Evolutionary conservation across 192 early-diverging fungal genomes (phyloP).

Genomic region (Entomortierella beljakovae): DNA sequence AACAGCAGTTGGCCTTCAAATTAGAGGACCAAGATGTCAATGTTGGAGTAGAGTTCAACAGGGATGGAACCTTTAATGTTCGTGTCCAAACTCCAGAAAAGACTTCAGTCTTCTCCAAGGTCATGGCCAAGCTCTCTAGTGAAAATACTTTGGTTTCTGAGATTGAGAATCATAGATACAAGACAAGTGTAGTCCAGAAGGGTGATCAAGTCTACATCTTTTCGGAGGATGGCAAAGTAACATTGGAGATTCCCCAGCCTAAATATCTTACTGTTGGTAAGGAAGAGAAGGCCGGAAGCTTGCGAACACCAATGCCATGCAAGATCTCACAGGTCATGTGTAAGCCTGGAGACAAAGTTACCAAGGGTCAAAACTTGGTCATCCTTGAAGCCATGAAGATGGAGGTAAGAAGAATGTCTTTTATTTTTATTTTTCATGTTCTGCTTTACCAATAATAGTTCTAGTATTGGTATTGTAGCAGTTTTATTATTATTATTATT

Average conservation of each 20-base stretch:
- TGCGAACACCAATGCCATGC: conserved; percentile 97
- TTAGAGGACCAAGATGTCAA: conserved; percentile 52
- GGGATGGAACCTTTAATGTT: conserved; percentile 56
- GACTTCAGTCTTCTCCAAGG: conserved; percentile 50
- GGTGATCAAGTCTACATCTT: conserved; percentile 56
- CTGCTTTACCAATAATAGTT: not conserved
- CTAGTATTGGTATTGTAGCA: too few relatives aligned
- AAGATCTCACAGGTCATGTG: conserved; percentile 87
- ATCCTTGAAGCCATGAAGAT: conserved; percentile 99
- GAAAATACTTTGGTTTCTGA: conserved; percentile 66
- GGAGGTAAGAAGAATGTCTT: conserved; percentile 75
- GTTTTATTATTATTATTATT: not conserved
- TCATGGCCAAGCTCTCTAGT: conserved; percentile 54
- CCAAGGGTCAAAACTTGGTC: conserved; percentile 83
- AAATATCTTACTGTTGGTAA: conserved; percentile 61
- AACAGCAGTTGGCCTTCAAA: conserved; percentile 46
- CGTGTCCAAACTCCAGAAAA: conserved; percentile 42
- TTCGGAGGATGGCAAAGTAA: conserved; percentile 57
- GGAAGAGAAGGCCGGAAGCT: conserved; percentile 65
- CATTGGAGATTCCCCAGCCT: conserved; percentile 68
- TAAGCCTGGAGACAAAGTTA: conserved; percentile 80
- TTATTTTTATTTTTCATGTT: not conserved
- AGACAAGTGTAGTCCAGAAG: conserved; percentile 72
- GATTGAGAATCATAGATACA: conserved; percentile 71
- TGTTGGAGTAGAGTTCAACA: conserved; percentile 49